Conservation (phyloP, 495 filamentous ascomycete species). For the Neurospora sp. region DNA sequence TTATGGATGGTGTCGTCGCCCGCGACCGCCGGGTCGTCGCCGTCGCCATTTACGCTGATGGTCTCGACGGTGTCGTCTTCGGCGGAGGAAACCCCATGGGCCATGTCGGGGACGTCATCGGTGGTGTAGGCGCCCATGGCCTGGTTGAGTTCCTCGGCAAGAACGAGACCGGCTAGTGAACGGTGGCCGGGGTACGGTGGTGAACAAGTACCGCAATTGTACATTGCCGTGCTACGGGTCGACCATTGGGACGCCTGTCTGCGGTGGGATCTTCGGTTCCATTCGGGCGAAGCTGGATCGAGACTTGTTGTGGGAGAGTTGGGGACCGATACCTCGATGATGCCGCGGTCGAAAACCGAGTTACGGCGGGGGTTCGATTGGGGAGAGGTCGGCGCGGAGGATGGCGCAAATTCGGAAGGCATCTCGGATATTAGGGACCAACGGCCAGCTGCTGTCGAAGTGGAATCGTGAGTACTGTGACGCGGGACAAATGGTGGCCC, state of each 20-base stretch:
- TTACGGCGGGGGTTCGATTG: conserved; percentile 55
- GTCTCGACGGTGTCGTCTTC: conserved; percentile 13
- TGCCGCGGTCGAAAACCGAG: conserved; percentile 66
- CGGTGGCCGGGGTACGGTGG: background rate
- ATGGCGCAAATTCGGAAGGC: conserved; percentile 51
- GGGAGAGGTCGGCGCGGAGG: conserved; percentile 76
- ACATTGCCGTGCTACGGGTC: conserved; percentile 29
- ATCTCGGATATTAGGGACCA: conserved; percentile 58
- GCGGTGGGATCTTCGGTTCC: conserved; percentile 34
- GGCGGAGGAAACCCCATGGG: conserved; percentile 4
- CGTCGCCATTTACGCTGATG: background rate
- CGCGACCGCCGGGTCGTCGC: background rate
- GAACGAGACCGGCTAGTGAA: conserved; percentile 2
- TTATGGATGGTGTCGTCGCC: background rate
- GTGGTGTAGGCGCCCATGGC: conserved; percentile 8
- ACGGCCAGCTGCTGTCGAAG: conserved; percentile 39
- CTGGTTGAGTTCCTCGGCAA: background rate
- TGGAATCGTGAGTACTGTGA: conserved; percentile 29
- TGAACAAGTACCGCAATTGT: conserved; percentile 5
- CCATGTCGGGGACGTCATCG: conserved; percentile 12
- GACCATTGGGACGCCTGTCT: conserved; percentile 48
- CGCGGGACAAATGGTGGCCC: conserved; percentile 2
- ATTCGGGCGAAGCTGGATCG: conserved; percentile 47
- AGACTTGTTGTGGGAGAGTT: conserved; percentile 65
- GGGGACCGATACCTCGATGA: conserved; percentile 52